phyloP scores from a whole-genome alignment of 163 green algal species.

The Scenedesmus sp. region DNA sequence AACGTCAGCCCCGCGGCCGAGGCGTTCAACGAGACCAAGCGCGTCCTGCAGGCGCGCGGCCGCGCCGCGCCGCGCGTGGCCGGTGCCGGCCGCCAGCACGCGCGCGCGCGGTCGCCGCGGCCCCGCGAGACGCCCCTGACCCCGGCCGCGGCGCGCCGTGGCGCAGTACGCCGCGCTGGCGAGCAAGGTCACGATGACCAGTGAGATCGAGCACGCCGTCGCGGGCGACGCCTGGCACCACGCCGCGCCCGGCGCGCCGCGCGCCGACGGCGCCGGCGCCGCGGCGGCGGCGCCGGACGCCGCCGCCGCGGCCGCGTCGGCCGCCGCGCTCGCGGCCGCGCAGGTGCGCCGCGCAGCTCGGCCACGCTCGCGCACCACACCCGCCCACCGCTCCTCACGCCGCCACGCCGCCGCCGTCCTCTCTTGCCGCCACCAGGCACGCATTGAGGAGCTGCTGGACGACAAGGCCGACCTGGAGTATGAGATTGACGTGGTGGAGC shows the following conservation, averaged over 20 bases:
- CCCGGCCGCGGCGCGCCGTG: neutral
- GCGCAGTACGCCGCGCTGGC: slow-evolving; percentile 46
- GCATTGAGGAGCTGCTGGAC: slow-evolving; percentile 57
- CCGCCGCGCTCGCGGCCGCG: neutral
- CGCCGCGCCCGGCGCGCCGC: neutral
- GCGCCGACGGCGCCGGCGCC: neutral
- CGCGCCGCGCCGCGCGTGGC: too few species aligned
- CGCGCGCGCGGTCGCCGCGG: too few species aligned
- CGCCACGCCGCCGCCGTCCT: too few species aligned
- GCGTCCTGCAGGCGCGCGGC: slow-evolving; percentile 41
- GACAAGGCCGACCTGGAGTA: slow-evolving; percentile 53
- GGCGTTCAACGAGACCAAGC: slow-evolving; percentile 68
- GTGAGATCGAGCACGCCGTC: slow-evolving; percentile 19
- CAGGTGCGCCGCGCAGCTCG: neutral
- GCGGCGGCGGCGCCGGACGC: neutral
- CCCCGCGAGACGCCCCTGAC: too few species aligned
- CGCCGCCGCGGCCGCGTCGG: neutral
- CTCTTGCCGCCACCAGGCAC: too few species aligned
- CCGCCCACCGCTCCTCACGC: too few species aligned
- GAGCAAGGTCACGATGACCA: slow-evolving; percentile 46
- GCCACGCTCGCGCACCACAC: too few species aligned
- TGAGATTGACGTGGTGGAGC: slow-evolving; percentile 48
- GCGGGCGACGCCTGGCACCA: slow-evolving; percentile 5
- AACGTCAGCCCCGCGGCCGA: slow-evolving; percentile 68
- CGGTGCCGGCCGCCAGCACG: too few species aligned